Conservation (phyloP, 768 basidiomycete species). For the Cubamyces lactineus region DNA sequence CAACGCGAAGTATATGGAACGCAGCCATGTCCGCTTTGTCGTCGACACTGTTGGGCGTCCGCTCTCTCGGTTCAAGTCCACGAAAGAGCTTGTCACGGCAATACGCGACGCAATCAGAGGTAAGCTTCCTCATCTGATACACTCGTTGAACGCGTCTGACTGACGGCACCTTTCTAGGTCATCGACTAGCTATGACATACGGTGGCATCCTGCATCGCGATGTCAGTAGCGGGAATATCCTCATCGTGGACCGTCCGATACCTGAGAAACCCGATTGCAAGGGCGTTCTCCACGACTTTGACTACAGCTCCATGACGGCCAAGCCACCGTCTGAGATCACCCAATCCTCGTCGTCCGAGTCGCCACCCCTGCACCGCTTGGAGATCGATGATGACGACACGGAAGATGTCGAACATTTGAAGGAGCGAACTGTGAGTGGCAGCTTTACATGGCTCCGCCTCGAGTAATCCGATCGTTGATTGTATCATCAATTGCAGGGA, state of each 20-base stretch:
- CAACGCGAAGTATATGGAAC: neutral
- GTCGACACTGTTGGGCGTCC: slow-evolving; percentile 14
- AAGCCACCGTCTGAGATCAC: neutral
- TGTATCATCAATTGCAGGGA: neutral
- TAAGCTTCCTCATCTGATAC: neutral
- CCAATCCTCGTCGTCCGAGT: neutral
- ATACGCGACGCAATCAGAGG: slow-evolving; percentile 21
- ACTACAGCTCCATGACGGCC: neutral
- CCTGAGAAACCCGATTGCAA: neutral
- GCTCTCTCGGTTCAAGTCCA: slow-evolving; percentile 6
- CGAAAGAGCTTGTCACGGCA: slow-evolving; percentile 16
- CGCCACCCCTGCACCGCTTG: neutral
- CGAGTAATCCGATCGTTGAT: neutral
- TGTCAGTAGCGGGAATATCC: slow-evolving; percentile 7
- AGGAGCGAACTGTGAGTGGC: neutral
- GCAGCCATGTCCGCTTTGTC: slow-evolving; percentile 20
- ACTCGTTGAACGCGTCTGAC: no score
- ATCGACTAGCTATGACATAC: neutral
- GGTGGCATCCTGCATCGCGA: neutral
- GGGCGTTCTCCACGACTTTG: neutral
- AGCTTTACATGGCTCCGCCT: neutral
- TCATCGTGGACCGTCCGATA: neutral
- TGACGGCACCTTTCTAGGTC: neutral
- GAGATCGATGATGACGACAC: neutral
- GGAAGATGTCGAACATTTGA: neutral